Percentiles rank a stretch among this genome's conserved stretches.
Evolutionary conservation across 495 filamentous ascomycete genomes (phyloP).

Genomic region (Penicillium robsamsonii): DNA sequence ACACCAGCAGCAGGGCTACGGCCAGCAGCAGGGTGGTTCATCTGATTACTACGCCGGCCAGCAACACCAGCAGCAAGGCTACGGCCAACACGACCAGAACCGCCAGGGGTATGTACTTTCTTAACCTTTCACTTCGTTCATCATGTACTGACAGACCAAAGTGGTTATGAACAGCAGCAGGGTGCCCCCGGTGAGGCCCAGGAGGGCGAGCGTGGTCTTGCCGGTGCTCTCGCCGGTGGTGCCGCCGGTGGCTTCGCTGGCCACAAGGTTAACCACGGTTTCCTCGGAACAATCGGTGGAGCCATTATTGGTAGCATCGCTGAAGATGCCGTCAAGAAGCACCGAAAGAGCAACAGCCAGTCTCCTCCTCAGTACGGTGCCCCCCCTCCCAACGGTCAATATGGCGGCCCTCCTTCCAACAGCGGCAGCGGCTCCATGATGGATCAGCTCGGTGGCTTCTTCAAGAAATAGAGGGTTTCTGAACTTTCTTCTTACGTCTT

Average conservation of each 20-base stretch:
- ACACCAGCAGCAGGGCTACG: conserved; percentile 26
- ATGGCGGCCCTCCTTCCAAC: conserved; percentile 14
- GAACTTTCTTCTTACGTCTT: conserved; percentile 3
- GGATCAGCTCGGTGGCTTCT: conserved; percentile 44
- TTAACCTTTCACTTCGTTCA: conserved; percentile 1
- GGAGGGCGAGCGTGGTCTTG: conserved; percentile 50
- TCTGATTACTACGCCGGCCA: conserved; percentile 35
- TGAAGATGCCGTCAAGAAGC: conserved; percentile 47
- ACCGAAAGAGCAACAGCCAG: conserved; percentile 28
- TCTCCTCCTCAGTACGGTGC: conserved; percentile 9
- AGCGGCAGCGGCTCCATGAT: conserved; percentile 34
- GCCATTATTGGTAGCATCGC: conserved; percentile 49
- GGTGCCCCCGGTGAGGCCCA: conserved; percentile 39
- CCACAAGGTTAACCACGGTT: conserved; percentile 52
- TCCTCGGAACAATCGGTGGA: conserved; percentile 51
- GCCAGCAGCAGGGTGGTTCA: conserved; percentile 21
- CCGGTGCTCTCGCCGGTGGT: conserved; percentile 46
- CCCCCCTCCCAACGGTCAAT: no score
- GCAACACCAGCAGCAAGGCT: conserved; percentile 27
- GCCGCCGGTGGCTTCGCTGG: conserved; percentile 46
- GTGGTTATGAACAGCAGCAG: conserved; percentile 30
- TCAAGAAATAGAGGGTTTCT: conserved; percentile 37
- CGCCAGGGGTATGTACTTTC: conserved; percentile 24
- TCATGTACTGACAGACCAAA: conserved; percentile 13
- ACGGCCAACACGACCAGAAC: conserved; percentile 30